These are phyloP conservation scores for Penicillium sp. DNA, from an alignment of 2,329 filamentous ascomycete genomes.

Conservation along the genomic window DNA sequence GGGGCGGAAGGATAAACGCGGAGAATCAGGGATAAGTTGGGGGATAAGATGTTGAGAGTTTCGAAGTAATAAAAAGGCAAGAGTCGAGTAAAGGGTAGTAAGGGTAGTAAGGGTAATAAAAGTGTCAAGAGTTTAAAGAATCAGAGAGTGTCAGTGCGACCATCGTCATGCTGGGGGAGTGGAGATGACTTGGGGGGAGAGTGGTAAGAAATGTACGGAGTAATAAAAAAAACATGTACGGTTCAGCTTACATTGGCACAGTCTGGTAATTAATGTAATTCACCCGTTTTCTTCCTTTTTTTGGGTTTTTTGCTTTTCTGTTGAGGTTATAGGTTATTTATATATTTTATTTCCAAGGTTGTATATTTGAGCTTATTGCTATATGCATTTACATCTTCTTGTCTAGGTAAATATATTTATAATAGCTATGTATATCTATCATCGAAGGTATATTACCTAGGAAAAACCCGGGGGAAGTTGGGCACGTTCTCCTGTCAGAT, in stretches of 20 bases:
- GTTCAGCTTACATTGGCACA: conserved; percentile 15
- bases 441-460: too few relatives aligned
- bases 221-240: conserved; percentile 17
- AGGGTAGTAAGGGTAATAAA: not conserved
- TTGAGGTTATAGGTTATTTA: not conserved
- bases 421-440: not conserved
- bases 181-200: conserved; percentile 25
- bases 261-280: conserved; percentile 12
- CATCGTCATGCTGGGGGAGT: conserved; percentile 34
- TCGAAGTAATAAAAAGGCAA: not conserved
- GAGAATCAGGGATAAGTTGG: not conserved
- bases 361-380: not conserved
- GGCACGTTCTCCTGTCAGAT: conserved; percentile 3
- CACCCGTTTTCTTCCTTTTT: not conserved
- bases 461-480: not conserved
- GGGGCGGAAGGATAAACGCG: not conserved
- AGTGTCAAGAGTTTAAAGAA: conserved; percentile 3
- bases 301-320: not conserved
- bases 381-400: not conserved
- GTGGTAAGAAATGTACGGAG: conserved; percentile 14
- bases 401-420: not conserved
- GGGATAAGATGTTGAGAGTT: not conserved
- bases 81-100: not conserved
- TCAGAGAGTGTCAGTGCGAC: conserved; percentile 18
- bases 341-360: not conserved